Evolutionary conservation across 23 red algal species (phyloP).

Genomic region (Cyanidium caldarium): DNA sequence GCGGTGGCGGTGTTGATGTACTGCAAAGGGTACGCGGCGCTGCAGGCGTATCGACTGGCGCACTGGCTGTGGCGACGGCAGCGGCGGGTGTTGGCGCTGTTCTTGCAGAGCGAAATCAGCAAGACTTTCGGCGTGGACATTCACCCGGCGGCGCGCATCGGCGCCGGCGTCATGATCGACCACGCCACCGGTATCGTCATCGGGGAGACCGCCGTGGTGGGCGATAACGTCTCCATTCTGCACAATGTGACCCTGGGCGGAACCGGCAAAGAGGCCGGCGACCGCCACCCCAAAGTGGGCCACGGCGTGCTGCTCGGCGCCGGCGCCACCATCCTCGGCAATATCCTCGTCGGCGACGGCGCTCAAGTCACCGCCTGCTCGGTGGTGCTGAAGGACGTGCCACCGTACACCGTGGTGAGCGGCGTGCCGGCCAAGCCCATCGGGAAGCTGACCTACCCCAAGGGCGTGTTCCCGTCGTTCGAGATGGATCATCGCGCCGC

Average conservation of each 20-base stretch:
- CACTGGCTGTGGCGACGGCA: slow-evolving; percentile 75
- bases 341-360: slow-evolving; percentile 69
- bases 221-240: slow-evolving; percentile 73
- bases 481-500: slow-evolving; percentile 22
- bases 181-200: slow-evolving; percentile 94
- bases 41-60: slow-evolving; percentile 63
- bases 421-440: slow-evolving; percentile 88
- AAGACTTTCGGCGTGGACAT: slow-evolving; percentile 89
- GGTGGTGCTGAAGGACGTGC: slow-evolving; percentile 83
- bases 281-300: slow-evolving; percentile 86
- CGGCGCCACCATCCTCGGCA: slow-evolving; percentile 82
- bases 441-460: slow-evolving; percentile 24
- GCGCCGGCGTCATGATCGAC: slow-evolving; percentile 70
- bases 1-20: slow-evolving; percentile 66
- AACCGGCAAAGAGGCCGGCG: slow-evolving; percentile 80
- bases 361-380: slow-evolving; percentile 78
- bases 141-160: slow-evolving; percentile 87
- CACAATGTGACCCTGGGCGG: slow-evolving; percentile 98
- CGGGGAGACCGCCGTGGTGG: slow-evolving; percentile 84
- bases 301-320: slow-evolving; percentile 94
- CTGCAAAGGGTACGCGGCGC: slow-evolving; percentile 78
- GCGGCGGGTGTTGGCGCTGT: slow-evolving; percentile 49
- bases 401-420: slow-evolving; percentile 66
- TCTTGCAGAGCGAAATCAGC: slow-evolving; percentile 74
- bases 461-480: slow-evolving; percentile 18